Percentiles rank a stretch among this genome's conserved stretches.
Evolutionary conservation across 2,329 filamentous ascomycete genomes (phyloP).

Genomic region (Fusarium sp.): DNA sequence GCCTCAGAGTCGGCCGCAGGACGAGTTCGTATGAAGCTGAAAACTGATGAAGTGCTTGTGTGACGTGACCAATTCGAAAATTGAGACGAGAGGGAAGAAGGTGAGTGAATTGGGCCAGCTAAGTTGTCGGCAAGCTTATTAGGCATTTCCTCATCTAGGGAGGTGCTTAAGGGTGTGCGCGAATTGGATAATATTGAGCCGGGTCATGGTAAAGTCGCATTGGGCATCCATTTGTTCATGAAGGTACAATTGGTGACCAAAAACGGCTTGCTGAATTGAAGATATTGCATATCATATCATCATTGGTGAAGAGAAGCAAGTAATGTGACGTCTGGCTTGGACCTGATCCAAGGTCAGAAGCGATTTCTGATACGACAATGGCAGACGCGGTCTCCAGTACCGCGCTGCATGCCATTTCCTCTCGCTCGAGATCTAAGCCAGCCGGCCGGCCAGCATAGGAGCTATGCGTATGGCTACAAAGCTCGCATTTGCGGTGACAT

Average conservation of each 20-base stretch:
- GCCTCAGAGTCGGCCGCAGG: conserved; percentile 21
- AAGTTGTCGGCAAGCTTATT: conserved; percentile 10
- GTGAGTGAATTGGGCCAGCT: conserved; percentile 6
- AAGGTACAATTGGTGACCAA: conserved; percentile 20
- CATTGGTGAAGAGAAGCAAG: conserved; percentile 12
- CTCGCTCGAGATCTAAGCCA: not conserved
- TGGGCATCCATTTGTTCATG: conserved; percentile 17
- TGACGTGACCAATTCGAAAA: conserved; percentile 25
- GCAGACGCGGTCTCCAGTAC: not conserved
- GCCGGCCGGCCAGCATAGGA: not conserved
- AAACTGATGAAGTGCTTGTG: conserved; percentile 17
- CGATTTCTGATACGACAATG: conserved; percentile 28
- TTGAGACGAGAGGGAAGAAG: conserved; percentile 29
- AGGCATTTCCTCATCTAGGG: conserved; percentile 27
- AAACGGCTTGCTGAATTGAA: not conserved
- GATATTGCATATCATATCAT: conserved; percentile 10
- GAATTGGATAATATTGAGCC: conserved; percentile 19
- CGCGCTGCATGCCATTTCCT: conserved; percentile 4
- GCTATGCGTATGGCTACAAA: conserved; percentile 1
- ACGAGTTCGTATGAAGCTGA: conserved; percentile 32
- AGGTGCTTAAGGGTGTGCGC: conserved; percentile 27
- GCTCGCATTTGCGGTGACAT: conserved; percentile 13
- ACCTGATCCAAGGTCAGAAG: not conserved
- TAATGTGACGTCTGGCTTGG: conserved; percentile 2
- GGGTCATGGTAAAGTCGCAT: conserved; percentile 23